Evolutionary conservation across 305 asterid species (phyloP), one percentile per base, ranked within the genome.

Genomic region (Caryopteris hybrid): DNA sequence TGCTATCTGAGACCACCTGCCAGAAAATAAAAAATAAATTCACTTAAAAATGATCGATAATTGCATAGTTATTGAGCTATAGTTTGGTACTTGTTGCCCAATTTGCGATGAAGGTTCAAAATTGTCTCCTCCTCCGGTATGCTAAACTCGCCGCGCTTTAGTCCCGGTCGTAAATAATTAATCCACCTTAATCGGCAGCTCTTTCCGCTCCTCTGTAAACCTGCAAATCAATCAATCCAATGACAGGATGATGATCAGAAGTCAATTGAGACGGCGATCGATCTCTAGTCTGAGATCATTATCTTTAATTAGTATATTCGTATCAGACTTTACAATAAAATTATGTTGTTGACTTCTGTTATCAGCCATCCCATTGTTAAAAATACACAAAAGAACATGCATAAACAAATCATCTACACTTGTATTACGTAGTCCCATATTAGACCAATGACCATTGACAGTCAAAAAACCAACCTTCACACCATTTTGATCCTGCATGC

Each of bases 141-240:
- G 63, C 75, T 80, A 74, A 87, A 83, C 20, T 80, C 71, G 25
- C 90, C 96, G 34, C 87, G 83, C 60, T 87, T 89, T 64, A 92
- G 48, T 46, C 98, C 98, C 0, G 98, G 96, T 63, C 98, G 64
- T 21, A 89, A 69, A 62, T 91, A 91, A 75, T 89, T 91, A 62
- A 87, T 84, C 96, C 98, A 91, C 63, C 98, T 82, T 22, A 91
- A 65, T 64, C 98, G 78, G 82, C 98, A 92, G 80, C 98, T 89
- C 83, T 89, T 92, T 20, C 96, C 98, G 66, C 77, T 92, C 75
- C 98, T 83, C 14, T 82, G 85, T 63, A 92, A 64, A 68, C 96
- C 98, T 92, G 83, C 47, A 36, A 22, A n/a, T n/a, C 1, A 61
- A 21, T 16, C 31, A 57, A 23, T 16, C 9, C 42, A 17, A n/a